Conservation (phyloP, 306 rosid genomes). For the Cyamopsis tetragonoloba region DNA sequence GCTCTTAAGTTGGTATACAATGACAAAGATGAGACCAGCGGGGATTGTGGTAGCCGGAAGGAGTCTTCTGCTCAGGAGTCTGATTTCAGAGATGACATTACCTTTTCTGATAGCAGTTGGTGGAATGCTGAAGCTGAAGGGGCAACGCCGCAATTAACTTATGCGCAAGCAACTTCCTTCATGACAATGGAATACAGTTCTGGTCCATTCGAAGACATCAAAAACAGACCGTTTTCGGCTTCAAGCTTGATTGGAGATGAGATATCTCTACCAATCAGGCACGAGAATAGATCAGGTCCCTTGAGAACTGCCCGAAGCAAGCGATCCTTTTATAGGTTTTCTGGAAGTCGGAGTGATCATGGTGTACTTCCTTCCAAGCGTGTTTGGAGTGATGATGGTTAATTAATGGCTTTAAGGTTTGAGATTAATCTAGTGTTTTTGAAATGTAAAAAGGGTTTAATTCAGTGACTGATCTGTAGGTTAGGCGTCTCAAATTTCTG, state of each 20-base stretch:
- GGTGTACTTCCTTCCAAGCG: constrained; percentile 56
- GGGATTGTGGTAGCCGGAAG: constrained; percentile 58
- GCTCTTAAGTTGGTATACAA: constrained; percentile 89
- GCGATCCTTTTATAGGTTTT: constrained; percentile 49
- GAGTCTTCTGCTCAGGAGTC: constrained; percentile 75
- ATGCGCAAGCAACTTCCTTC: constrained; percentile 59
- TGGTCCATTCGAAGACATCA: constrained; percentile 72
- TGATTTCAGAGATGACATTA: constrained; percentile 59
- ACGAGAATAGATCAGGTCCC: constrained; percentile 88
- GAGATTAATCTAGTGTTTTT: constrained; percentile 26
- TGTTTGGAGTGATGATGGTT: constrained; percentile 38
- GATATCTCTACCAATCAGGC: constrained; percentile 54
- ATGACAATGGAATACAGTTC: constrained; percentile 91
- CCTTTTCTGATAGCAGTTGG: constrained; percentile 77
- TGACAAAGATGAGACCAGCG: constrained; percentile 60
- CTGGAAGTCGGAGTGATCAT: constrained; percentile 83
- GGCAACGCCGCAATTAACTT: constrained; percentile 49
- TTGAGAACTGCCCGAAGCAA: constrained; percentile 66
- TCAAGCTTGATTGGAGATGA: constrained; percentile 62
- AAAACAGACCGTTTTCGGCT: constrained; percentile 67
- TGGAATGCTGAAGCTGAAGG: constrained; percentile 73
- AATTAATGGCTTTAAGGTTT: constrained; percentile 48
- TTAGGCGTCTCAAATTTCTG: constrained; percentile 41
- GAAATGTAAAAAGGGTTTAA: constrained; percentile 51
- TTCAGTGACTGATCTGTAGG: constrained; percentile 34